Percentiles rank a stretch among this genome's conserved stretches.
These are phyloP conservation scores for Canariomyces notabilis DNA, from an alignment of 2,329 filamentous ascomycete genomes.

Conservation along the genomic window DNA sequence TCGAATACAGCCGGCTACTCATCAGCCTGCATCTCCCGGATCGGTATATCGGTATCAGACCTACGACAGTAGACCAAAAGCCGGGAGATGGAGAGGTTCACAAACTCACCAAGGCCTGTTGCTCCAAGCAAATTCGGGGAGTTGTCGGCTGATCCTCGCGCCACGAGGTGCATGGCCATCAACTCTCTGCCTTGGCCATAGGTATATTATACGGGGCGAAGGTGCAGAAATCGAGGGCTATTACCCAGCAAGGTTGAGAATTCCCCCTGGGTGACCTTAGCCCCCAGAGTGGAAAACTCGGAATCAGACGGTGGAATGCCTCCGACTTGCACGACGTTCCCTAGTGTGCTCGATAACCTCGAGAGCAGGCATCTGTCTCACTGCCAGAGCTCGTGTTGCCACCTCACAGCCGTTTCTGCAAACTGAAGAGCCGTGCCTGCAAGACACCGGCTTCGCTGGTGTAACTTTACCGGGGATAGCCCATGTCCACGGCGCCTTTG, in stretches of 20 bases:
- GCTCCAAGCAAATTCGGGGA: conserved; percentile 10
- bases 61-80: not conserved
- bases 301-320: conserved; percentile 2
- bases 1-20: conserved; percentile 16
- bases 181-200: not conserved
- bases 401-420: conserved; percentile 4
- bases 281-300: conserved; percentile 1
- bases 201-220: not conserved
- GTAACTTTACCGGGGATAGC: conserved; percentile 10
- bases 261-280: not conserved
- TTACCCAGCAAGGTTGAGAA: not conserved
- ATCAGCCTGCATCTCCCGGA: conserved; percentile 8
- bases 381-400: conserved; percentile 1
- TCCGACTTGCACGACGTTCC: conserved; percentile 2
- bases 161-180: not conserved
- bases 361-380: conserved; percentile 2
- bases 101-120: not conserved
- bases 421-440: conserved; percentile 7
- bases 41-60: not conserved
- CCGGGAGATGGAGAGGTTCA: not conserved
- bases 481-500: conserved; percentile 7
- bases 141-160: conserved; percentile 18
- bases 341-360: not conserved
- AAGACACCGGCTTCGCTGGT: conserved; percentile 13
- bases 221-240: not conserved